phyloP scores from a whole-genome alignment of 257 asterid species.

The Solanum lycopersicoides region DNA sequence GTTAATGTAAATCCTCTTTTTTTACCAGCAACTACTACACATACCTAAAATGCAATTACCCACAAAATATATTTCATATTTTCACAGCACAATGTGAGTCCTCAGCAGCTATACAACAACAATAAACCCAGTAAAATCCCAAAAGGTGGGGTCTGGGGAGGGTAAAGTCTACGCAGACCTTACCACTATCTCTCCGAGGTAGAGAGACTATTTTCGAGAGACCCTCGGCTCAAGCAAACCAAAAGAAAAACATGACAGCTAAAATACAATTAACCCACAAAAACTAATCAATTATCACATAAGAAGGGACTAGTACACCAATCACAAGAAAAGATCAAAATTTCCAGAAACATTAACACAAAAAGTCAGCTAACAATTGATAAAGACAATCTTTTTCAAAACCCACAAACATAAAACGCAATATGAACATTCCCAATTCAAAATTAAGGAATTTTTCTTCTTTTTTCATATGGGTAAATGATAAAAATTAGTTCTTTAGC shows the following conservation, averaged over 20 bases:
- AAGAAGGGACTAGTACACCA: not conserved
- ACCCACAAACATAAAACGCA: not conserved
- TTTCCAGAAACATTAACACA: not conserved
- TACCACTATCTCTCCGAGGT: not conserved
- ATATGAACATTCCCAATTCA: not conserved
- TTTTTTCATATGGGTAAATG: not conserved
- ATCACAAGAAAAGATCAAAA: not conserved
- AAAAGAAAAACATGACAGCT: not conserved
- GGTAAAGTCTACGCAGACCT: not conserved
- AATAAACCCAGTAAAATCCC: not conserved
- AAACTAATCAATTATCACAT: not conserved
- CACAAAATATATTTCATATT: not conserved
- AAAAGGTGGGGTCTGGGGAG: not conserved
- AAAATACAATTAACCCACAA: not conserved
- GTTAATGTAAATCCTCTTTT: not conserved
- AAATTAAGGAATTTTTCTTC: not conserved
- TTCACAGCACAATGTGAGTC: not conserved
- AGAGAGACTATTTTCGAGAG: not conserved
- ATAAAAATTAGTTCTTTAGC: not conserved
- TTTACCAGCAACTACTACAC: not conserved
- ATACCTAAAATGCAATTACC: not conserved
- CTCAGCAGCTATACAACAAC: not conserved
- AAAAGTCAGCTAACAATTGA: not conserved
- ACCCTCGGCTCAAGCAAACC: too few relatives aligned
- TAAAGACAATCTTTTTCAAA: not conserved